Conservation (phyloP, 305 asterid species). For the Solanum hybrid region DNA sequence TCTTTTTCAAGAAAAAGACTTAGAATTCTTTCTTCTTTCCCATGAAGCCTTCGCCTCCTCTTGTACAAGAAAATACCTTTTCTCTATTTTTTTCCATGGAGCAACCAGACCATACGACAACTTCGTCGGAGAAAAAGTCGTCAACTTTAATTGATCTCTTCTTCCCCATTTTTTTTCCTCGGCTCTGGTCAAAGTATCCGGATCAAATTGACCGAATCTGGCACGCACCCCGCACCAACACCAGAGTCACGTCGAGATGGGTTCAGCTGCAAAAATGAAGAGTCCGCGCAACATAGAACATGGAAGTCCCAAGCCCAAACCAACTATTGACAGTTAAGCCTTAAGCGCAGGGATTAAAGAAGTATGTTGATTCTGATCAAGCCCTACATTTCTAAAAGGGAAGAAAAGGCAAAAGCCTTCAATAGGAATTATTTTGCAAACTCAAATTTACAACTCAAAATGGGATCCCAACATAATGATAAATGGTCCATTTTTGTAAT, state of each 20-base stretch:
- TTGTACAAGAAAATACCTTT: neutral
- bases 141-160: neutral
- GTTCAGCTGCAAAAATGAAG: neutral
- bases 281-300: neutral
- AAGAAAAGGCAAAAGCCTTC: neutral
- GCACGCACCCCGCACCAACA: neutral
- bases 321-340: neutral
- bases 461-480: neutral
- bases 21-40: neutral
- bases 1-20: neutral
- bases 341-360: neutral
- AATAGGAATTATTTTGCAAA: neutral
- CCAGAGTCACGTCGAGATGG: neutral
- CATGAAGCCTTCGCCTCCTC: neutral
- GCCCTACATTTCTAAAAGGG: neutral
- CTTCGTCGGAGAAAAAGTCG: neutral
- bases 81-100: neutral
- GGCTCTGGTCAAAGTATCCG: neutral
- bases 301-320: neutral
- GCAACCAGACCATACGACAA: neutral
- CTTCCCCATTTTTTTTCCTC: neutral
- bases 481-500: neutral
- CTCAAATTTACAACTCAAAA: slow-evolving; percentile 4
- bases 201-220: too few relatives aligned
- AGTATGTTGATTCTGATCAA: neutral